Evolutionary conservation across 495 filamentous ascomycete genomes (phyloP).

Genomic region (Talaromyces stipitatus): DNA sequence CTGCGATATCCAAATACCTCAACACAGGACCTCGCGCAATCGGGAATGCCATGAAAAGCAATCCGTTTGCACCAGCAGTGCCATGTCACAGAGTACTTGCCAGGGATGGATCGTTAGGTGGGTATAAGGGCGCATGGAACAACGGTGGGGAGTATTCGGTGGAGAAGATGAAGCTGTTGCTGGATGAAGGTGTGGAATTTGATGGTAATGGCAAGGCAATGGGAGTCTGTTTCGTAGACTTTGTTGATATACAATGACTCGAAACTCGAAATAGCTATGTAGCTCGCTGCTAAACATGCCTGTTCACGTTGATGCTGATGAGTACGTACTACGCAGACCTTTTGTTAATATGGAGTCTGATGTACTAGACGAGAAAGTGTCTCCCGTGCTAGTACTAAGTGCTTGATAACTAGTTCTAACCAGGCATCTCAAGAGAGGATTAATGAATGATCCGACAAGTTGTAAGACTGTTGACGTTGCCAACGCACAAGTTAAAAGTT

Average conservation of each 20-base stretch:
- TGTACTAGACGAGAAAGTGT: too few relatives aligned
- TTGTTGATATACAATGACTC: constrained; percentile 12
- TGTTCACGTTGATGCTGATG: not conserved
- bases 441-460: too few relatives aligned
- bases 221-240: constrained; percentile 23
- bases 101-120: constrained; percentile 12
- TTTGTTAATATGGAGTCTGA: too few relatives aligned
- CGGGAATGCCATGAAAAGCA: constrained; percentile 66
- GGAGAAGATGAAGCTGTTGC: constrained; percentile 22
- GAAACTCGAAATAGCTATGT: not conserved
- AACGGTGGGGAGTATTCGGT: constrained; percentile 17
- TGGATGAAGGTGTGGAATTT: constrained; percentile 23
- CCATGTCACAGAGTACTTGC: constrained; percentile 39
- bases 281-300: not conserved
- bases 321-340: too few relatives aligned
- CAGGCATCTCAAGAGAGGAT: too few relatives aligned
- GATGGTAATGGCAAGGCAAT: constrained; percentile 18
- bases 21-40: constrained; percentile 69
- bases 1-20: constrained; percentile 56
- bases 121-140: constrained; percentile 16
- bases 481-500: too few relatives aligned
- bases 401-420: too few relatives aligned
- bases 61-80: constrained; percentile 62
- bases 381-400: too few relatives aligned
- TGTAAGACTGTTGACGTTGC: too few relatives aligned